These are phyloP conservation scores for Lotus japonicus DNA, from an alignment of 306 rosid genomes.

Conservation along the genomic window DNA sequence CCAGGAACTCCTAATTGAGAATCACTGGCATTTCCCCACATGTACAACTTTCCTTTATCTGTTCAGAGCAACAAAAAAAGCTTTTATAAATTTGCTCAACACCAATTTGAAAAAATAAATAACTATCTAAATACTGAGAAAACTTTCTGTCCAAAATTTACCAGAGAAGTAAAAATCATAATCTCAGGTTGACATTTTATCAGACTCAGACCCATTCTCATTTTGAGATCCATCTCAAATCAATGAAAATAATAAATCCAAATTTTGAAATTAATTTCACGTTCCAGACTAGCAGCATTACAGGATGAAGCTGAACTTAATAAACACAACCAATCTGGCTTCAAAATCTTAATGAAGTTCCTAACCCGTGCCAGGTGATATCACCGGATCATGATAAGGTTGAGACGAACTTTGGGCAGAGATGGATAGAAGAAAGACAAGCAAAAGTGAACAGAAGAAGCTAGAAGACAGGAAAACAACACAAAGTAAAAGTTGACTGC, in stretches of 20 bases:
- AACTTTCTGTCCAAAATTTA: neutral
- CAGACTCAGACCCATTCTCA: neutral
- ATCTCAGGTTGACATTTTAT: neutral
- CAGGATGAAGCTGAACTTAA: neutral
- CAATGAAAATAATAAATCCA: neutral
- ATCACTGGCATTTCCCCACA: constrained; percentile 82
- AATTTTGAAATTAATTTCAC: neutral
- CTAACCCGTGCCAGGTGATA: neutral
- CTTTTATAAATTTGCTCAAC: neutral
- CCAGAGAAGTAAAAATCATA: neutral
- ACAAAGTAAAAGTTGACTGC: neutral
- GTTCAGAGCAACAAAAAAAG: constrained; percentile 22
- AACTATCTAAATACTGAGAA: neutral
- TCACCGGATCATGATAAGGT: neutral
- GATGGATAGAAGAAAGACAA: neutral
- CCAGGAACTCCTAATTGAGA: constrained; percentile 94
- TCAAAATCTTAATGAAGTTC: neutral
- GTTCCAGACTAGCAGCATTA: neutral
- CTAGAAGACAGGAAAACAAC: neutral
- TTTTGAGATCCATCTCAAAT: neutral
- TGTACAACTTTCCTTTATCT: constrained; percentile 77
- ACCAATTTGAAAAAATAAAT: neutral
- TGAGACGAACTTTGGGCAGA: neutral
- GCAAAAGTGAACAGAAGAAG: neutral
- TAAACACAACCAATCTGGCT: neutral